Evolutionary conservation across 148 eudicot species (phyloP).

Genomic region (Oxyria digyna): DNA sequence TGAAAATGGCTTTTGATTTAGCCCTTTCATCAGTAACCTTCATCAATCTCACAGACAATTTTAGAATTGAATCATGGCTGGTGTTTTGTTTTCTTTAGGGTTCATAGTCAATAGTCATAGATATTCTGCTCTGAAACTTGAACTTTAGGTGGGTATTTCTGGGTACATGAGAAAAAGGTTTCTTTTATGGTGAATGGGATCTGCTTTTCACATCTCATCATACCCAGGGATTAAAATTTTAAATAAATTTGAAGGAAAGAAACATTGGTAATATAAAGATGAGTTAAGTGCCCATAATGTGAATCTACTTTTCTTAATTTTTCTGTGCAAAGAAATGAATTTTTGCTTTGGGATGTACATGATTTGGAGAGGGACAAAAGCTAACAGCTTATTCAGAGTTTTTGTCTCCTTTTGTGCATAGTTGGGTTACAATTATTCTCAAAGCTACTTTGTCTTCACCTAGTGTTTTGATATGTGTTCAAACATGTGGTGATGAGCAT

Average conservation of each 20-base stretch:
- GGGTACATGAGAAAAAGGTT: constrained; percentile 39
- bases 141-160: constrained; percentile 46
- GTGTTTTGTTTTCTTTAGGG: constrained; percentile 7
- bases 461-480: constrained; percentile 3
- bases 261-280: neutral
- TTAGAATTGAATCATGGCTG: neutral
- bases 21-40: neutral
- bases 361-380: constrained; percentile 5
- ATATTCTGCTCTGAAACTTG: constrained; percentile 51
- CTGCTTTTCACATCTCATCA: constrained; percentile 56
- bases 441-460: constrained; percentile 7
- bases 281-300: neutral
- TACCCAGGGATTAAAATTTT: constrained; percentile 14
- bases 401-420: constrained; percentile 4
- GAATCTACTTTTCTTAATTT: neutral
- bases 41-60: neutral
- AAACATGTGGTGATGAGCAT: constrained; percentile 8
- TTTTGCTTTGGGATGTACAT: constrained; percentile 4
- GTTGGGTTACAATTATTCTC: constrained; percentile 6
- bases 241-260: neutral
- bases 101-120: constrained; percentile 13
- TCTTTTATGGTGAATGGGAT: constrained; percentile 61
- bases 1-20: neutral
- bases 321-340: neutral
- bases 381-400: neutral